These are phyloP conservation scores for Sclerotinia spermophila DNA, from an alignment of 2,329 filamentous ascomycete genomes.

Conservation along the genomic window DNA sequence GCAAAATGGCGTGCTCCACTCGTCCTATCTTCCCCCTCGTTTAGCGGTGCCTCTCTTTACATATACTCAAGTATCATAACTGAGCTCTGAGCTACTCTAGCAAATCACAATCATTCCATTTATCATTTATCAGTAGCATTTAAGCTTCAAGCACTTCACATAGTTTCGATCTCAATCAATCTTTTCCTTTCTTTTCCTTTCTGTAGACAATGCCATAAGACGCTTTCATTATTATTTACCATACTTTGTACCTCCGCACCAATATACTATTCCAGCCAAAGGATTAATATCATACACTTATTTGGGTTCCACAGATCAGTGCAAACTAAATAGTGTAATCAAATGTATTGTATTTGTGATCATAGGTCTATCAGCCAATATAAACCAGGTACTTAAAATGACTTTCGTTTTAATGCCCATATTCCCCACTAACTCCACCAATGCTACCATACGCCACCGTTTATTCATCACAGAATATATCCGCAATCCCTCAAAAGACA, in stretches of 20 bases:
- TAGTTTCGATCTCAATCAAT: background rate
- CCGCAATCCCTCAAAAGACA: constrained; percentile 21
- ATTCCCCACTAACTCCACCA: constrained; percentile 37
- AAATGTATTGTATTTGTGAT: constrained; percentile 27
- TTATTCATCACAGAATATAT: constrained; percentile 32
- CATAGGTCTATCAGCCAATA: constrained; percentile 34
- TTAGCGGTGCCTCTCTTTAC: background rate
- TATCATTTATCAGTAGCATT: background rate
- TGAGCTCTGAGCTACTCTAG: background rate
- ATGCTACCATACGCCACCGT: constrained; percentile 38
- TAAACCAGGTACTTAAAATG: constrained; percentile 33
- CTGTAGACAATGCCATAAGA: background rate
- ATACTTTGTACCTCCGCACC: background rate
- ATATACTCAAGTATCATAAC: background rate
- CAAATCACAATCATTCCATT: background rate
- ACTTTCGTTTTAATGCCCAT: constrained; percentile 32
- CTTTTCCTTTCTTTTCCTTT: background rate
- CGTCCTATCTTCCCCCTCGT: background rate
- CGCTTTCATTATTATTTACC: background rate
- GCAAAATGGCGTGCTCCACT: background rate
- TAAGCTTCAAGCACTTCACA: background rate
- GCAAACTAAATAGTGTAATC: background rate
- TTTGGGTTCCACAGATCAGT: background rate
- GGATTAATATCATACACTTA: background rate
- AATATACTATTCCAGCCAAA: background rate